Conservation (phyloP, 345 rosid genomes). For the Rhodamnia argentea region DNA sequence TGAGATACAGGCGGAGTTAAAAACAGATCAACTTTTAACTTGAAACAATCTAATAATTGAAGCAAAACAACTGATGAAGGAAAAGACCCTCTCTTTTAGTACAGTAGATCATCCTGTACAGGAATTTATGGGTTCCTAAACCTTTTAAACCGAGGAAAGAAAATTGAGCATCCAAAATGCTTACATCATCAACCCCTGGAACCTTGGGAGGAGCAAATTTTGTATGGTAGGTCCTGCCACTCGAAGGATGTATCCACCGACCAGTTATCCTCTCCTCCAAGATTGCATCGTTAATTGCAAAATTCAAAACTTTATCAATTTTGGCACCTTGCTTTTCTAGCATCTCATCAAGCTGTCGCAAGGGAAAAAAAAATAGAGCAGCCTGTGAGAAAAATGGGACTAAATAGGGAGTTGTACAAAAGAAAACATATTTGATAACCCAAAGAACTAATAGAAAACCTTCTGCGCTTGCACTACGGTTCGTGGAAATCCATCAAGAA, state of each 20-base stretch:
- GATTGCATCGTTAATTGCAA: slow-evolving; percentile 77
- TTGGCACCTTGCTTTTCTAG: slow-evolving; percentile 67
- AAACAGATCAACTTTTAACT: neutral
- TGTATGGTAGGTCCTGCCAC: slow-evolving; percentile 88
- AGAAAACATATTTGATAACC: neutral
- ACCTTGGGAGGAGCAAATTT: slow-evolving; percentile 85
- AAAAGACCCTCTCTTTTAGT: neutral
- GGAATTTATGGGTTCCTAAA: neutral
- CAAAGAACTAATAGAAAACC: slow-evolving; percentile 20
- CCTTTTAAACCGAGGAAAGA: neutral
- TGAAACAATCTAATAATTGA: neutral
- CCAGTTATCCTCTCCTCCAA: slow-evolving; percentile 96
- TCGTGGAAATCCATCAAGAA: slow-evolving; percentile 95
- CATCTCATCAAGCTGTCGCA: slow-evolving; percentile 83
- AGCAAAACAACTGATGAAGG: neutral
- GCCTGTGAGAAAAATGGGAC: neutral
- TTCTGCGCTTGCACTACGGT: slow-evolving; percentile 86
- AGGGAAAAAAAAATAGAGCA: neutral
- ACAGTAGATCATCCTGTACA: neutral
- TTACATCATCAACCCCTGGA: slow-evolving; percentile 85
- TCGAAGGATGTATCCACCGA: slow-evolving; percentile 95
- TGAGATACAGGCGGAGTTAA: neutral
- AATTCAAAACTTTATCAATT: slow-evolving; percentile 76
- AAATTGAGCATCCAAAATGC: slow-evolving; percentile 1
- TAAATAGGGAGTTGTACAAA: neutral